Evolutionary conservation across 2,329 filamentous ascomycete genomes (phyloP).

Genomic region (Magnaporthiopsis rhizophila): DNA sequence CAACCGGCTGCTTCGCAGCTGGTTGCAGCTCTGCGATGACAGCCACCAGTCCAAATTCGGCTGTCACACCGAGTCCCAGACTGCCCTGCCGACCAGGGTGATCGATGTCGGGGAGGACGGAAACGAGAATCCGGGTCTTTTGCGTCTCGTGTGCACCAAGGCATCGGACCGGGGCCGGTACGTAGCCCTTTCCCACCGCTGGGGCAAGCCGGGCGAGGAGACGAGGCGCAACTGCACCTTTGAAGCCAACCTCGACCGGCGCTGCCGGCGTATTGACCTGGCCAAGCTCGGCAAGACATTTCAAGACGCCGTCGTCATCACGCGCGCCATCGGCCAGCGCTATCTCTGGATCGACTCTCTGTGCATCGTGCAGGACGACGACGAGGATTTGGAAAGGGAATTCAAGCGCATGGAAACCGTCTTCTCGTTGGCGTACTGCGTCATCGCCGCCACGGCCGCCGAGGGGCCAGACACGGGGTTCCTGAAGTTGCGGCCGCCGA

Average conservation of each 20-base stretch:
- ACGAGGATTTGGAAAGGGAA: slow-evolving; percentile 9
- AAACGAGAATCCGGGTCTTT: too few relatives aligned
- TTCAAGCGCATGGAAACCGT: slow-evolving; percentile 9
- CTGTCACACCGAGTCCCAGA: too few relatives aligned
- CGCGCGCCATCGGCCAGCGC: slow-evolving; percentile 2
- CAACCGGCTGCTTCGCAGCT: too few relatives aligned
- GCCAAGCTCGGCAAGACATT: slow-evolving; percentile 12
- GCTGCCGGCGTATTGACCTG: slow-evolving; percentile 4
- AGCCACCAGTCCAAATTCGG: too few relatives aligned
- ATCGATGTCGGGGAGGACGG: too few relatives aligned
- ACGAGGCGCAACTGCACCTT: slow-evolving; percentile 11
- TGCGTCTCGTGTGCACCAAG: too few relatives aligned
- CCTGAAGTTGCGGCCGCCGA: background rate
- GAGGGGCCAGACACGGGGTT: background rate
- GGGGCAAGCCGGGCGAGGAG: slow-evolving; percentile 6
- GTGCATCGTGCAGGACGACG: slow-evolving; percentile 8
- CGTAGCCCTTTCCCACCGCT: slow-evolving; percentile 8
- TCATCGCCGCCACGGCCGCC: slow-evolving; percentile 1
- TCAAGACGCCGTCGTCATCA: slow-evolving; percentile 3
- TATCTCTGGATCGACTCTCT: slow-evolving; percentile 9
- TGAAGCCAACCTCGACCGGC: slow-evolving; percentile 1
- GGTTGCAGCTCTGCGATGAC: too few relatives aligned
- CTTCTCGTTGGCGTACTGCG: slow-evolving; percentile 8
- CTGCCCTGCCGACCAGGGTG: too few relatives aligned
- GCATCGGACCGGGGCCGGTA: too few relatives aligned